Percentiles rank a stretch among this genome's conserved stretches.
phyloP scores from a whole-genome alignment of 768 basidiomycete genomes.

The Serendipita sp. region DNA sequence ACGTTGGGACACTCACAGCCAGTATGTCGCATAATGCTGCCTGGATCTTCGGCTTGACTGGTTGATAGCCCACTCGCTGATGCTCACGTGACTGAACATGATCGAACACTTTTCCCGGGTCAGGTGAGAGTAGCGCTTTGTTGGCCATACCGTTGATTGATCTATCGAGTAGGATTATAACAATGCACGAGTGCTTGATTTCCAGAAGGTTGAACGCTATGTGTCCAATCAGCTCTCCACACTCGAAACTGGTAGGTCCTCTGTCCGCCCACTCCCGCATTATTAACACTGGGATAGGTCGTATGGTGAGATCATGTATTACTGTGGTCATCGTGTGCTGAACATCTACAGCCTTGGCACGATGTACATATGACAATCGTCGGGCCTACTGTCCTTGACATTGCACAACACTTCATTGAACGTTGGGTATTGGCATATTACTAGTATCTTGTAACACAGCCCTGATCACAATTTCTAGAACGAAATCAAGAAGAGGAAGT shows the following conservation, averaged over 20 bases:
- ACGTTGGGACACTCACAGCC: slow-evolving; percentile 86
- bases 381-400: slow-evolving; percentile 74
- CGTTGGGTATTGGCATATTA: slow-evolving; percentile 33
- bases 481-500: slow-evolving; percentile 68
- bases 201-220: slow-evolving; percentile 62
- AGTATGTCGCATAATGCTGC: slow-evolving; percentile 18
- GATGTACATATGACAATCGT: slow-evolving; percentile 82
- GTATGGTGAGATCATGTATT: slow-evolving; percentile 2
- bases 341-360: slow-evolving; percentile 75
- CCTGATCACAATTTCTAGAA: slow-evolving; percentile 24
- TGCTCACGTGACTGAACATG: slow-evolving; percentile 75
- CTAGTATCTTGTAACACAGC: background rate
- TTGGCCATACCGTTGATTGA: background rate
- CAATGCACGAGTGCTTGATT: slow-evolving; percentile 74
- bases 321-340: background rate
- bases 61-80: slow-evolving; percentile 57
- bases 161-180: slow-evolving; percentile 61
- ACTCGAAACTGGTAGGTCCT: slow-evolving; percentile 39
- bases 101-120: slow-evolving; percentile 74
- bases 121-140: slow-evolving; percentile 12
- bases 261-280: slow-evolving; percentile 8
- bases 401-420: slow-evolving; percentile 86
- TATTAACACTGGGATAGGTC: background rate
- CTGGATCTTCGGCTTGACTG: background rate
- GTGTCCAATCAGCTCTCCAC: slow-evolving; percentile 53